Percentiles rank a stretch among this genome's conserved stretches.
These are phyloP conservation scores for Penicillium sp. DNA, from an alignment of 2,329 filamentous ascomycete genomes.

Conservation along the genomic window DNA sequence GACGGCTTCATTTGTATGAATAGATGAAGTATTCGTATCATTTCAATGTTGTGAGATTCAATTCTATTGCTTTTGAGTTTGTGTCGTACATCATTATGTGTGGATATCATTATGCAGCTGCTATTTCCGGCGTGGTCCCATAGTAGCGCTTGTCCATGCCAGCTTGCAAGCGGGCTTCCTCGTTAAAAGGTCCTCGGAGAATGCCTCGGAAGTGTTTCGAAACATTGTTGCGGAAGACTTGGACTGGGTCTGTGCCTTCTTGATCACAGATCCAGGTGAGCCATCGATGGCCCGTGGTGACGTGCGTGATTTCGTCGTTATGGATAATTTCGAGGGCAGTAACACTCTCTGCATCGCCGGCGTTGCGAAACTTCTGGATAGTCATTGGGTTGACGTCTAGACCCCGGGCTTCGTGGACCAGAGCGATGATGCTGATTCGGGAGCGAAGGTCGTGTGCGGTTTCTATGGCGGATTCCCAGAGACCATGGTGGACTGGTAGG, in stretches of 20 bases:
- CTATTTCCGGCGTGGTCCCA: conserved; percentile 24
- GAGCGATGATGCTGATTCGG: conserved; percentile 47
- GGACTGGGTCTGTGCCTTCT: conserved; percentile 46
- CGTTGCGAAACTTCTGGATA: conserved; percentile 47
- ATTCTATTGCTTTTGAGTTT: conserved; percentile 2
- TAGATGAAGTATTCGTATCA: neutral
- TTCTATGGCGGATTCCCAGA: conserved; percentile 46
- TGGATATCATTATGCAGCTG: conserved; percentile 6
- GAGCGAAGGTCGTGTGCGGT: conserved; percentile 47
- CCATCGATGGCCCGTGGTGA: conserved; percentile 50
- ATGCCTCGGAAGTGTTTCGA: conserved; percentile 43
- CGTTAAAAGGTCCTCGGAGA: conserved; percentile 47
- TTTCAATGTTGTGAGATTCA: neutral
- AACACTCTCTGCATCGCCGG: conserved; percentile 44
- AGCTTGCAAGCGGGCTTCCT: conserved; percentile 44
- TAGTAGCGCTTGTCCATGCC: conserved; percentile 48
- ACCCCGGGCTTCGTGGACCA: conserved; percentile 50
- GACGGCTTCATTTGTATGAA: neutral
- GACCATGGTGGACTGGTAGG: conserved; percentile 46
- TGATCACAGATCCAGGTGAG: conserved; percentile 49
- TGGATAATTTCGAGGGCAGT: conserved; percentile 45
- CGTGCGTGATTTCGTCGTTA: conserved; percentile 51
- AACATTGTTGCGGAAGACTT: conserved; percentile 47
- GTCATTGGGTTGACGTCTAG: conserved; percentile 50
- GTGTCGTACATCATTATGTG: conserved; percentile 14